phyloP scores from a whole-genome alignment of 1,139 yeast genomes.

The Candida sanyaensis region DNA sequence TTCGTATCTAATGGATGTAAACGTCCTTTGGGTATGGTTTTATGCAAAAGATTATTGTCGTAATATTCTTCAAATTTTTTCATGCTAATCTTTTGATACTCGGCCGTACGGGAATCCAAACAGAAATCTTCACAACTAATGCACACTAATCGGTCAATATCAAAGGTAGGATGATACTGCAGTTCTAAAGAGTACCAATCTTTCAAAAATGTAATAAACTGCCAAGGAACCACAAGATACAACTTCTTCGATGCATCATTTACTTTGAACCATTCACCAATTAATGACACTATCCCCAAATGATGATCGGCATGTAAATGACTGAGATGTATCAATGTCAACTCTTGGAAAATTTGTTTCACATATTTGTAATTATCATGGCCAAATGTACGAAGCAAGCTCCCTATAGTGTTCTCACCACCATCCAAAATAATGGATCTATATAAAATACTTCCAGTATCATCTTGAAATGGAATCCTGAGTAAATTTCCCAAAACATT shows the following conservation, averaged over 20 bases:
- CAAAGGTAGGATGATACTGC: slow-evolving; percentile 26
- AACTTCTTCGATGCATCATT: slow-evolving; percentile 33
- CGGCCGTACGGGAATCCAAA: slow-evolving; percentile 23
- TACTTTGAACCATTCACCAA: slow-evolving; percentile 64
- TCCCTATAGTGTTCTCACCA: slow-evolving; percentile 89
- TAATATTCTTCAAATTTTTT: slow-evolving; percentile 35
- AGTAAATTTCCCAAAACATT: slow-evolving; percentile 82
- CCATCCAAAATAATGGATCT: slow-evolving; percentile 73
- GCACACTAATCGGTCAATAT: slow-evolving; percentile 48
- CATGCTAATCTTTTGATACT: slow-evolving; percentile 28
- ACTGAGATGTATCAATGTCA: slow-evolving; percentile 69
- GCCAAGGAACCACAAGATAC: slow-evolving; percentile 77
- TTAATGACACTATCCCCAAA: slow-evolving; percentile 72
- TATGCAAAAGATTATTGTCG: slow-evolving; percentile 21
- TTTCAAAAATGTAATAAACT: slow-evolving; percentile 60
- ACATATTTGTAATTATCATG: slow-evolving; percentile 23
- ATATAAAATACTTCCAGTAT: slow-evolving; percentile 29
- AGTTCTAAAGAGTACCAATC: slow-evolving; percentile 72
- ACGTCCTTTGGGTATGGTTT: slow-evolving; percentile 21
- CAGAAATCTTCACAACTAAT: slow-evolving; percentile 69
- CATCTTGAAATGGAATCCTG: slow-evolving; percentile 55
- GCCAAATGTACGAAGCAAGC: slow-evolving; percentile 65
- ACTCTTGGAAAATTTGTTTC: slow-evolving; percentile 48
- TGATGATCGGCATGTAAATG: slow-evolving; percentile 99
- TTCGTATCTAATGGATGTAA: slow-evolving; percentile 19